phyloP scores from a whole-genome alignment of 345 rosid genomes.

The Linum tenue region DNA sequence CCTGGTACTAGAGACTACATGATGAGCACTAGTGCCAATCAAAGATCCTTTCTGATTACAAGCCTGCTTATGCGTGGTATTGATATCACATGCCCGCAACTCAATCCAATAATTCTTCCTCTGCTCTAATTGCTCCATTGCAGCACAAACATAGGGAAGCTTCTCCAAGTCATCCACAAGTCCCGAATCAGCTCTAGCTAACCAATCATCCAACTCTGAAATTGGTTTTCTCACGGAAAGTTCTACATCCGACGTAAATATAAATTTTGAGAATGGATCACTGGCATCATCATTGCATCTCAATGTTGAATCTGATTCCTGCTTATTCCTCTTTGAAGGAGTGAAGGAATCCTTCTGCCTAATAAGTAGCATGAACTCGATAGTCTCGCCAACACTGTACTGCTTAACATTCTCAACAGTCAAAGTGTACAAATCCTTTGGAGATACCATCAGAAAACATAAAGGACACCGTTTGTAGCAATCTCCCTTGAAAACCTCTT shows the following conservation, averaged over 20 bases:
- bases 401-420: slow-evolving; percentile 64
- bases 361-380: slow-evolving; percentile 73
- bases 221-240: slow-evolving; percentile 77
- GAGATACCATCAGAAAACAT: slow-evolving; percentile 85
- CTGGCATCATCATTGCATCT: slow-evolving; percentile 19
- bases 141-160: slow-evolving; percentile 89
- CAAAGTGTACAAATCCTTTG: slow-evolving; percentile 66
- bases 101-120: slow-evolving; percentile 74
- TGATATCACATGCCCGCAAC: slow-evolving; percentile 26
- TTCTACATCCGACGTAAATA: slow-evolving; percentile 72
- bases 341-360: slow-evolving; percentile 62
- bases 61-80: slow-evolving; percentile 18
- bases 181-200: slow-evolving; percentile 77
- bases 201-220: slow-evolving; percentile 80
- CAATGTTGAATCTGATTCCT: slow-evolving; percentile 10
- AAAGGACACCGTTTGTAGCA: slow-evolving; percentile 76
- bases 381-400: slow-evolving; percentile 47
- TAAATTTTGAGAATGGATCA: slow-evolving; percentile 71
- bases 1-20: slow-evolving; percentile 15
- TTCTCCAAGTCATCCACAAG: slow-evolving; percentile 81
- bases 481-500: slow-evolving; percentile 55
- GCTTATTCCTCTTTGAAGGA: slow-evolving; percentile 37
- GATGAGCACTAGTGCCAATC: slow-evolving; percentile 23
- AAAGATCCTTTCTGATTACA: slow-evolving; percentile 22
- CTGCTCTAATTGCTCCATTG: slow-evolving; percentile 67